These are phyloP conservation scores for Hypocreales sp. DNA, from an alignment of 2,329 filamentous ascomycete species.

Conservation along the genomic window DNA sequence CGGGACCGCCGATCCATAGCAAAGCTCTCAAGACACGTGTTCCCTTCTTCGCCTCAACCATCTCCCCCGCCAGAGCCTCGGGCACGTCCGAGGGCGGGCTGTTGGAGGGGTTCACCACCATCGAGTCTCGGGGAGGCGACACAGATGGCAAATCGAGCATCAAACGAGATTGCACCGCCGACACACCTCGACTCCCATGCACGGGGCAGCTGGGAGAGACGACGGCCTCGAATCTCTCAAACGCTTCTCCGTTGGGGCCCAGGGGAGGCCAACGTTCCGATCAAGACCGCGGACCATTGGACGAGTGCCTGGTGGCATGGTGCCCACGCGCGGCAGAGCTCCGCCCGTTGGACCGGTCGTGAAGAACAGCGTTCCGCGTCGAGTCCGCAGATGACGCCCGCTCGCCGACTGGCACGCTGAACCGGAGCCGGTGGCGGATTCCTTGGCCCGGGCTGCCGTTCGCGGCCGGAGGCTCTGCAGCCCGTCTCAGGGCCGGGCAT, in stretches of 20 bases:
- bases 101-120: background rate
- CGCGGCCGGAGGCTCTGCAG: background rate
- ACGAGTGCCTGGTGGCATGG: no score
- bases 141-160: background rate
- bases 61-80: background rate
- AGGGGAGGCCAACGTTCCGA: background rate
- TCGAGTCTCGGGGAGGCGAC: background rate
- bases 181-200: background rate
- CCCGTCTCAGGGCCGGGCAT: background rate
- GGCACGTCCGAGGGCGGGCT: background rate
- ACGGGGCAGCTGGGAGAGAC: background rate
- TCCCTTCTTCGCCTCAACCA: background rate
- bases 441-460: background rate
- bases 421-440: background rate
- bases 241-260: background rate
- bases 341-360: background rate
- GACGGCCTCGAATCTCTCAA: background rate
- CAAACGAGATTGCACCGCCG: background rate
- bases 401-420: background rate
- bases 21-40: no score
- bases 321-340: no score
- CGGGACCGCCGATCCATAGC: no score
- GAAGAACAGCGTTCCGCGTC: background rate
- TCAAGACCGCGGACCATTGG: background rate
- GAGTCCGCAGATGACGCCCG: background rate